Base-by-base conservation (phyloP, 352 stramenopile species). In the Globisporangium irregulare region DNA sequence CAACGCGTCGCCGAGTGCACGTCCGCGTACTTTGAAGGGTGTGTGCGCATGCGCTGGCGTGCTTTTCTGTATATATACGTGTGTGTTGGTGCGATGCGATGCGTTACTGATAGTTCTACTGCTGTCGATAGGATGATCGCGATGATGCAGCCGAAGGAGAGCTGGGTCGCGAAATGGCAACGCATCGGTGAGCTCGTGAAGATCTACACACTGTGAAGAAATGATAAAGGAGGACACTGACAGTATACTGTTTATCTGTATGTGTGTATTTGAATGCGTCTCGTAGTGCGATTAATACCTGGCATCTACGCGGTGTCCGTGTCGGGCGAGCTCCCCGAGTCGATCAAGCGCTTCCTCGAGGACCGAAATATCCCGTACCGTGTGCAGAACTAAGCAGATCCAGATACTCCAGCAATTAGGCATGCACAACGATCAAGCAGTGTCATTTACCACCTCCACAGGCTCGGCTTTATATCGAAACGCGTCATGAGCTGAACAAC, bases 161-260 rank as follows among this genome's bases (percentile, higher is more conserved):
- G 88, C 75, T 96, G 88, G 88, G 88, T 96, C 41, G 88, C 88
- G 66, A 96, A 96, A 74, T 96, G 88, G 88, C 86, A 93, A 69
- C 86, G 88, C 56, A 93, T 96, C 43, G 88, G 86, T 93, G 63
- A 20, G 79, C 73, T 14, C n/a, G 18, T 59, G 53, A 22, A 41
- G 29, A 46, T 27, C 18, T n/a, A 25, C 34, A 22, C 5, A 5
- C 25, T 22, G 54, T 7, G 15, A 41, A 18, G 54, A 15, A 22
- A 41, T 41, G 25, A 5, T 18, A 34, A 43, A 41, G 7, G 14
- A 10, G 20, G 14, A 1, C 38, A 48, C 29, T 71, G 25, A 59
- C 15, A 20, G 20, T 62, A 10, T 50, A 22, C 25, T 29, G n/a
- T 6, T 56, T 25, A n/a, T 34, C 12, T 24, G 9, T 18, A 0